Conservation (phyloP, 1,284 basidiomycete species). For the Cutaneotrichosporon spelunceum region DNA sequence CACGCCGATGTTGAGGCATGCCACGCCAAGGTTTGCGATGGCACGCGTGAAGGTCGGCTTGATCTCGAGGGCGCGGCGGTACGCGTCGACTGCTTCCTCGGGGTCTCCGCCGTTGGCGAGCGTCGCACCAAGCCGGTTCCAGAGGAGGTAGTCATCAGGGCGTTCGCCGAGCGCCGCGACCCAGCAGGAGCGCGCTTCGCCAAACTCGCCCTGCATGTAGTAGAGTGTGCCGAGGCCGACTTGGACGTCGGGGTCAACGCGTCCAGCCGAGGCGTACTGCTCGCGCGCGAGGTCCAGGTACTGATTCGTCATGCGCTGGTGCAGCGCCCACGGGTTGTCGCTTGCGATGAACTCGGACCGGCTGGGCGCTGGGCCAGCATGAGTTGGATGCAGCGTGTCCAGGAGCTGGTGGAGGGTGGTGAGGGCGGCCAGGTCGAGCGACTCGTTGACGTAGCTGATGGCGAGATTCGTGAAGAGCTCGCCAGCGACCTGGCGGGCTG, state of each 20-base stretch:
- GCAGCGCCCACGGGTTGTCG: constrained; percentile 77
- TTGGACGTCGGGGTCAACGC: constrained; percentile 87
- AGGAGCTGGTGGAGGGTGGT: constrained; percentile 86
- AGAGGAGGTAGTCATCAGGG: constrained; percentile 86
- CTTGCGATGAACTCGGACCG: constrained; percentile 26
- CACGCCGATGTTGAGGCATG: constrained; percentile 93
- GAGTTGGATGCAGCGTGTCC: constrained; percentile 67
- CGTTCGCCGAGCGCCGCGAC: constrained; percentile 73
- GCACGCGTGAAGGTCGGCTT: constrained; percentile 95
- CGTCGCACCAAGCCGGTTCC: constrained; percentile 94
- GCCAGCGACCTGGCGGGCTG: constrained; percentile 63
- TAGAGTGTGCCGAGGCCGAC: constrained; percentile 89
- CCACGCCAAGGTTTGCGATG: constrained; percentile 95
- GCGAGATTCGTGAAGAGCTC: constrained; percentile 85
- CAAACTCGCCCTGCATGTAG: constrained; percentile 62
- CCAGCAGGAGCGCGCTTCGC: constrained; percentile 74
- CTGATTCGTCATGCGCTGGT: constrained; percentile 73
- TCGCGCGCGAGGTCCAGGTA: constrained; percentile 81
- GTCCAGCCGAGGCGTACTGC: constrained; percentile 64
- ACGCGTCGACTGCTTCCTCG: constrained; percentile 93
- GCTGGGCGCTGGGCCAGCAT: constrained; percentile 49
- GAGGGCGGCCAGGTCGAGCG: constrained; percentile 82
- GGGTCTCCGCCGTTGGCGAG: constrained; percentile 92
- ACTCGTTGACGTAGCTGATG: constrained; percentile 96
- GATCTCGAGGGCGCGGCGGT: constrained; percentile 85